Evolutionary conservation across 768 basidiomycete genomes (phyloP), one percentile per base, ranked within the genome.

Genomic region (Calocera viscosa): DNA sequence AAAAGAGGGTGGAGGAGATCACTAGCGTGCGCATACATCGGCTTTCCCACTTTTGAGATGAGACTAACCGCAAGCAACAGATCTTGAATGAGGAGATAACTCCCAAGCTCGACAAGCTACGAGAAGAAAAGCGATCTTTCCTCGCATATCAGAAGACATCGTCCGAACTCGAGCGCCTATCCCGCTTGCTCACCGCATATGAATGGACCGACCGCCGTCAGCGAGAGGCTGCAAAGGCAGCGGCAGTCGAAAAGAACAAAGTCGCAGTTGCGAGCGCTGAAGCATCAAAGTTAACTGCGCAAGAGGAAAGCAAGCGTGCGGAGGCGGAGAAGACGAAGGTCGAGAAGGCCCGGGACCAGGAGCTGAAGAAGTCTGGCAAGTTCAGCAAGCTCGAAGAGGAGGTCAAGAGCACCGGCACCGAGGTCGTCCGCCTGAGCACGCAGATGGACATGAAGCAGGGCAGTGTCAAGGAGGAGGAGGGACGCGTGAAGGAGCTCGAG

Each of bases 1-100:
- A 98, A 70, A 97, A 95, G 77, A 87, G 89, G 68, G 89, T 98
- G 16, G 86, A 90, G 67, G 94, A 98, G 76, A 86, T 96, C 73
- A 87, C 83, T 17, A 80, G 84, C 1, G 78, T 79, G 60, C 70
- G 78, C 74, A 8, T 5, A n/a, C 38, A 39, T 5, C 33, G 14
- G 19, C 24, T 22, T 39, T 41, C 35, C 5, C 64, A 0, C n/a
- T 24, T 49, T 47, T 38, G n/a, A 30, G 32, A 34, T 32, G 49
- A 26, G 47, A 11, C 33, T 53, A 12, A 66, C 67, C 40, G 26
- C 35, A 19, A 1, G 39, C 43, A 53, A 40, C 69, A 79, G 76
- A 80, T 91, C 22, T 83, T 97, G 28, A 76, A 78, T 0, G 94
- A 97, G 75, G 96, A 97, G 77, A 96, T 98, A 73, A 88, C 85